These are phyloP conservation scores for Chalara sp. DNA, from an alignment of 2,329 filamentous ascomycete species.

Conservation along the genomic window DNA sequence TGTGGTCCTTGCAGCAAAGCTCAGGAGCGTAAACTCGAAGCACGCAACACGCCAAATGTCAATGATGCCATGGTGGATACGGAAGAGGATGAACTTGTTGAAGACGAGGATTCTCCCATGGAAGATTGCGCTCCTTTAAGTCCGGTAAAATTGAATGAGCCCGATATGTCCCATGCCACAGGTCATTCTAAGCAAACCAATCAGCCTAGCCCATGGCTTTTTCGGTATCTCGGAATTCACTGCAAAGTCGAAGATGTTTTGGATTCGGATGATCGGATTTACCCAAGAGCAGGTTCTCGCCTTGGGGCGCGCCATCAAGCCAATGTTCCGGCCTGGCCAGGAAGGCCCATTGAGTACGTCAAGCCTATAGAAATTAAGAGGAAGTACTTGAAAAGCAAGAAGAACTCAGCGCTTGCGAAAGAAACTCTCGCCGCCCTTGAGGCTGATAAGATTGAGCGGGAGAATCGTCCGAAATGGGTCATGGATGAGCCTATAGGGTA, in stretches of 20 bases:
- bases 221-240: slow-evolving; percentile 91
- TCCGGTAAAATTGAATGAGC: slow-evolving; percentile 49
- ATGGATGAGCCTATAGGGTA: slow-evolving; percentile 88
- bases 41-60: slow-evolving; percentile 74
- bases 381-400: slow-evolving; percentile 63
- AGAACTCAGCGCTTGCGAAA: slow-evolving; percentile 70
- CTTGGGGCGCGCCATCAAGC: slow-evolving; percentile 90
- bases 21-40: slow-evolving; percentile 89
- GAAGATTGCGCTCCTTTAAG: slow-evolving; percentile 58
- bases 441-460: slow-evolving; percentile 70
- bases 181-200: slow-evolving; percentile 83
- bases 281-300: slow-evolving; percentile 88
- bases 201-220: slow-evolving; percentile 92
- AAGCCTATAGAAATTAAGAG: slow-evolving; percentile 84
- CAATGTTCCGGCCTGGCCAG: slow-evolving; percentile 76
- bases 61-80: slow-evolving; percentile 57
- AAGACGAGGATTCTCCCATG: slow-evolving; percentile 55
- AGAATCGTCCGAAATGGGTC: slow-evolving; percentile 85
- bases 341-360: slow-evolving; percentile 80
- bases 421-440: slow-evolving; percentile 75
- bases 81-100: slow-evolving; percentile 56
- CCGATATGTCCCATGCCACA: slow-evolving; percentile 47
- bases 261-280: slow-evolving; percentile 96
- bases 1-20: slow-evolving; percentile 93
- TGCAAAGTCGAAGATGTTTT: slow-evolving; percentile 92